Percentiles rank a stretch among this genome's conserved stretches.
Conservation (phyloP, 305 asterid genomes). For the Stenogyne calaminthoides region DNA sequence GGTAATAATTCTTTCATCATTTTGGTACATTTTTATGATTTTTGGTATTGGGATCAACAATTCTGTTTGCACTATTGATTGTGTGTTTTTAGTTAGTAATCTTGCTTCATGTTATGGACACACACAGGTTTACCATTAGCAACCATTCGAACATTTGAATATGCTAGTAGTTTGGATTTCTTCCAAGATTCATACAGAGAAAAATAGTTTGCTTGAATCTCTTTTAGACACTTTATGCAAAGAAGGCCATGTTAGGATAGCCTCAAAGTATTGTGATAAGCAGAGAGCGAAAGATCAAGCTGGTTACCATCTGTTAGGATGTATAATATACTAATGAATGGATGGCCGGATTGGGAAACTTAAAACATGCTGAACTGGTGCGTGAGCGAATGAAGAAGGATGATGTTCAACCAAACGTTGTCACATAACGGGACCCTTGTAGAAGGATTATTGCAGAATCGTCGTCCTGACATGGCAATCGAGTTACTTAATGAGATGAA, state of each 20-base stretch:
- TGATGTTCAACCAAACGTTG: conserved; percentile 53
- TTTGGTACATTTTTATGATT: background rate
- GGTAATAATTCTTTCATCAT: conserved; percentile 38
- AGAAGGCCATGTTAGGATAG: conserved; percentile 71
- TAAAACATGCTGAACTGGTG: conserved; percentile 57
- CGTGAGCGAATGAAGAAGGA: conserved; percentile 72
- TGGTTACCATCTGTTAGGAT: conserved; percentile 57
- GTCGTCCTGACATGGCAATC: conserved; percentile 64
- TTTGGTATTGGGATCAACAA: background rate
- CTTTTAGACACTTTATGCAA: conserved; percentile 81
- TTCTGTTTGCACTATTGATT: background rate
- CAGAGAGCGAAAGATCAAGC: conserved; percentile 44
- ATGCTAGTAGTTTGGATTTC: conserved; percentile 51
- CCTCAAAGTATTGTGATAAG: conserved; percentile 56
- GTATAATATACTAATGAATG: conserved; percentile 72
- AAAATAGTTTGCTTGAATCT: conserved; percentile 51
- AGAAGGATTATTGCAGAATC: conserved; percentile 74
- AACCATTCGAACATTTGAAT: conserved; percentile 70
- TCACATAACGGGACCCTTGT: conserved; percentile 81
- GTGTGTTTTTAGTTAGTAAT: conserved; percentile 1
- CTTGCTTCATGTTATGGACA: conserved; percentile 20
- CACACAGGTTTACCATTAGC: conserved; percentile 64
- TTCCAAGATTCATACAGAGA: conserved; percentile 34
- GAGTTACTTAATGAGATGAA: conserved; percentile 69
- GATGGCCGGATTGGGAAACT: conserved; percentile 74